Conservation (phyloP, 2,329 filamentous ascomycete genomes). For the Teratosphaeria destructans region DNA sequence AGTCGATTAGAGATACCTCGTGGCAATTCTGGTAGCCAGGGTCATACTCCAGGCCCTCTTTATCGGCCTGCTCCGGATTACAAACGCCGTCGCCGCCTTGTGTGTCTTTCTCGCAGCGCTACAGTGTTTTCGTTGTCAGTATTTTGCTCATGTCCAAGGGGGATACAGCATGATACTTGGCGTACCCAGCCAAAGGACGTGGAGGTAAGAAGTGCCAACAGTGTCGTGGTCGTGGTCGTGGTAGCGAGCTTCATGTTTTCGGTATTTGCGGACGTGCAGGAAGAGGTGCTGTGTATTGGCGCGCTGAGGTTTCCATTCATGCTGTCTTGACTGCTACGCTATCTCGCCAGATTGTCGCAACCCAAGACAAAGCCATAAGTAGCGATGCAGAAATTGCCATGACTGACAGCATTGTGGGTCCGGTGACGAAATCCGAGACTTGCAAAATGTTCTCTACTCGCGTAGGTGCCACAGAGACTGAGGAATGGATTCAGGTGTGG, state of each 20-base stretch:
- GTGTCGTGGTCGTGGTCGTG: background rate
- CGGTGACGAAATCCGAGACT: background rate
- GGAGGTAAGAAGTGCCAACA: background rate
- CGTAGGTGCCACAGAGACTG: background rate
- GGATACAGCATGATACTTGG: background rate
- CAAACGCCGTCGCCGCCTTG: background rate
- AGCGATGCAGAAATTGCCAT: background rate
- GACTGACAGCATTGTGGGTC: background rate
- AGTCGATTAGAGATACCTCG: background rate
- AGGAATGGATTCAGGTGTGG: background rate
- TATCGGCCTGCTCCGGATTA: background rate
- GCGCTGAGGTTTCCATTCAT: background rate
- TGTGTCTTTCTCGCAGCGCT: background rate
- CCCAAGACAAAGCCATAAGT: background rate
- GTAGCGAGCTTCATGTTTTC: background rate
- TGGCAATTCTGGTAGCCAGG: background rate
- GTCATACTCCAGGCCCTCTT: background rate
- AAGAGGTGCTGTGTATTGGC: background rate
- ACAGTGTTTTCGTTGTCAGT: background rate
- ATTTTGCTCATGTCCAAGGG: background rate
- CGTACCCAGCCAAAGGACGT: background rate
- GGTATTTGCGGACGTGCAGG: background rate
- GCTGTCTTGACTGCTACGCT: background rate
- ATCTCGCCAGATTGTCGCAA: background rate
- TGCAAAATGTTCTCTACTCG: background rate